phyloP scores from a whole-genome alignment of 2,329 filamentous ascomycete species.

The Diaporthe citri region DNA sequence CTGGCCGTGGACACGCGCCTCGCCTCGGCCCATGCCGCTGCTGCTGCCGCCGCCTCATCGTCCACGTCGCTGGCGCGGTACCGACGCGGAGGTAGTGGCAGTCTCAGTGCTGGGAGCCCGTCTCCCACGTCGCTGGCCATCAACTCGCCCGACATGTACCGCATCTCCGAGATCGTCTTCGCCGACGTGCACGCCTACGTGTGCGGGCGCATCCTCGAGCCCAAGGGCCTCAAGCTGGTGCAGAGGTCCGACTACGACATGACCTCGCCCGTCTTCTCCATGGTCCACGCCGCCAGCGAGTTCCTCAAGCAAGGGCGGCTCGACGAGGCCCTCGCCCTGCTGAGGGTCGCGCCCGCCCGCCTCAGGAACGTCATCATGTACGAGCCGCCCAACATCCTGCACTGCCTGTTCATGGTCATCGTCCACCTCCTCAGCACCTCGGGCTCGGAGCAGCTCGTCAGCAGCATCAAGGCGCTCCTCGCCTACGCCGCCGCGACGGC shows the following conservation, averaged over 20 bases:
- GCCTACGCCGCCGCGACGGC: conserved; percentile 32
- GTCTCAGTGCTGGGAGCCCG: background rate
- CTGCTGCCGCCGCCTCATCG: background rate
- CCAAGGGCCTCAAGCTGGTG: conserved; percentile 7
- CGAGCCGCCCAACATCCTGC: conserved; percentile 30
- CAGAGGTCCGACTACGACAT: conserved; percentile 1
- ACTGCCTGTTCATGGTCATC: conserved; percentile 36
- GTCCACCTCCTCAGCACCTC: conserved; percentile 34
- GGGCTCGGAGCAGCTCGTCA: conserved; percentile 17
- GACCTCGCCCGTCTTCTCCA: conserved; percentile 23
- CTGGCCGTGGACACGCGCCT: conserved; percentile 25
- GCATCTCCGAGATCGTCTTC: conserved; percentile 37
- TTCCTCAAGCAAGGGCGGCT: conserved; percentile 34
- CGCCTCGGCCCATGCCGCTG: background rate
- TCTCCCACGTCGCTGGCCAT: conserved; percentile 30
- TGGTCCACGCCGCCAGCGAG: conserved; percentile 33
- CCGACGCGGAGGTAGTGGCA: background rate
- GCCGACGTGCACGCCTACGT: conserved; percentile 38
- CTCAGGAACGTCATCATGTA: conserved; percentile 32
- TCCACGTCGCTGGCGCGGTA: conserved; percentile 17
- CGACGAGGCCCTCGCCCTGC: conserved; percentile 34
- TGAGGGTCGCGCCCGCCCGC: conserved; percentile 29
- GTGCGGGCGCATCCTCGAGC: conserved; percentile 24
- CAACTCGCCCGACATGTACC: conserved; percentile 33
- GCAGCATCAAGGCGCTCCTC: conserved; percentile 32